Conservation (phyloP, 164 flowering plant species). For the Saururus chinensis region DNA sequence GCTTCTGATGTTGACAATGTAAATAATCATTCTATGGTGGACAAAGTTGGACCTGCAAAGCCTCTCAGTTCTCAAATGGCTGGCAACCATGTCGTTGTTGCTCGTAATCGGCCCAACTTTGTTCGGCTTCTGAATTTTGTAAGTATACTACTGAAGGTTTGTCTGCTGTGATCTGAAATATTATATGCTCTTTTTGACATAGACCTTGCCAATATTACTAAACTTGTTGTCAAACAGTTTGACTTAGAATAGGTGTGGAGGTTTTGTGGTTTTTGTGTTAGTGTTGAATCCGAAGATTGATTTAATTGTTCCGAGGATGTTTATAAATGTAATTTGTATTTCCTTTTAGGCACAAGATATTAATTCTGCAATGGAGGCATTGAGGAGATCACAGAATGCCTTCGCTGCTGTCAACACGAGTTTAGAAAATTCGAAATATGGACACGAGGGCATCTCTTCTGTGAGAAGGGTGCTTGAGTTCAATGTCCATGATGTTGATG, state of each 20-base stretch:
- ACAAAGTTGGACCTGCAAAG: conserved; percentile 34
- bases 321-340: not conserved
- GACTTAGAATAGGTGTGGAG: not conserved
- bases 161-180: too few species aligned
- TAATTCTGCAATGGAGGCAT: conserved; percentile 72
- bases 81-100: conserved; percentile 46
- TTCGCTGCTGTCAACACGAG: conserved; percentile 40
- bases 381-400: conserved; percentile 47
- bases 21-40: conserved; percentile 30
- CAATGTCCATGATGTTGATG: conserved; percentile 68
- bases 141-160: conserved; percentile 23
- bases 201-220: not conserved
- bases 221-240: too few species aligned
- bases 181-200: too few species aligned
- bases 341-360: conserved; percentile 55
- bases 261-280: not conserved
- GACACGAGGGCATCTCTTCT: conserved; percentile 26
- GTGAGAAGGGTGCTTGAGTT: conserved; percentile 63
- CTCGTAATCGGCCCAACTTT: conserved; percentile 42
- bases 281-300: not conserved
- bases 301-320: not conserved
- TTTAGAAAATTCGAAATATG: conserved; percentile 24
- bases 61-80: conserved; percentile 28
- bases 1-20: conserved; percentile 84
- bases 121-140: conserved; percentile 62